Percentiles rank a stretch among this genome's conserved stretches.
These are phyloP conservation scores for Aquanectria penicillioides DNA, from an alignment of 2,329 filamentous ascomycete species.

Conservation along the genomic window DNA sequence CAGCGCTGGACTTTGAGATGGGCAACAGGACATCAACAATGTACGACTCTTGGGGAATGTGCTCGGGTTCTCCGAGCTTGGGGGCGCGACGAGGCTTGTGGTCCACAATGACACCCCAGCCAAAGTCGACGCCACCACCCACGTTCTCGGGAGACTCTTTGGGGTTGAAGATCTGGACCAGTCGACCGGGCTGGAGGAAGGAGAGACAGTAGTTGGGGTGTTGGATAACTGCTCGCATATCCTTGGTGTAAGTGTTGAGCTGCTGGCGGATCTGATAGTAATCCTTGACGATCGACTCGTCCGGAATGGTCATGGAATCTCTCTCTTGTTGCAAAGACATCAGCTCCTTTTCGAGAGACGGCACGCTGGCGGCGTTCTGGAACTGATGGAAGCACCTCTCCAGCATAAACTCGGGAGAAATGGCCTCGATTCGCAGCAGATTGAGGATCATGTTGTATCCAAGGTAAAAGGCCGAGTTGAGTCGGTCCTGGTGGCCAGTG, in stretches of 20 bases:
- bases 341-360: constrained; percentile 83
- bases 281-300: constrained; percentile 90
- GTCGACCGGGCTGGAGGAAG: constrained; percentile 86
- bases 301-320: constrained; percentile 78
- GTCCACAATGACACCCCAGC: constrained; percentile 91
- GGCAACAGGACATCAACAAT: constrained; percentile 84
- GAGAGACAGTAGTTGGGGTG: constrained; percentile 87
- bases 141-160: constrained; percentile 55
- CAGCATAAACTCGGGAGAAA: constrained; percentile 98
- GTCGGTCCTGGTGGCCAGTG: constrained; percentile 93
- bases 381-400: constrained; percentile 98
- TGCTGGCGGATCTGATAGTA: constrained; percentile 93
- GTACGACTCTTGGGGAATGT: constrained; percentile 78
- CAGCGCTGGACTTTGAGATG: constrained; percentile 61
- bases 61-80: constrained; percentile 75
- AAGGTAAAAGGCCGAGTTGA: constrained; percentile 97
- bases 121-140: constrained; percentile 72
- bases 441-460: constrained; percentile 99
- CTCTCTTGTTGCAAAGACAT: constrained; percentile 80
- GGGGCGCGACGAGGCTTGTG: constrained; percentile 71
- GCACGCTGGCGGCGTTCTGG: constrained; percentile 91
- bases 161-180: constrained; percentile 85
- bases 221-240: constrained; percentile 92
- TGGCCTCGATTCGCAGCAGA: constrained; percentile 96
- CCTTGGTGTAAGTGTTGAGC: constrained; percentile 82